Evolutionary conservation across 75 land plant genomes (phyloP).

Genomic region (Selaginella moellendorffii): DNA sequence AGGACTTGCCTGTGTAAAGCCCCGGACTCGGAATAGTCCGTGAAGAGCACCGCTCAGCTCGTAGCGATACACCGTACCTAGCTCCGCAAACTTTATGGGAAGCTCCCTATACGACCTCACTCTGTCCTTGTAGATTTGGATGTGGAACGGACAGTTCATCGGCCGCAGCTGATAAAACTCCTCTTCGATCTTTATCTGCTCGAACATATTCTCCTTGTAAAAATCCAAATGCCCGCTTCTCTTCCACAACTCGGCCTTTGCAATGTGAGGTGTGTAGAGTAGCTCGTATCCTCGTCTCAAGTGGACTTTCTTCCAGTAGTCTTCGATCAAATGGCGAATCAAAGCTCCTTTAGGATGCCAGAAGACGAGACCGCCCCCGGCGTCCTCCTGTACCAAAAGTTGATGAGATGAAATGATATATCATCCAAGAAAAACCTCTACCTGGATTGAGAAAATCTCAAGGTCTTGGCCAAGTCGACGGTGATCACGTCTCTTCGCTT

Average conservation of each 20-base stretch:
- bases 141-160: constrained; percentile 98
- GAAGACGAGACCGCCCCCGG: constrained; percentile 93
- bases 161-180: constrained; percentile 91
- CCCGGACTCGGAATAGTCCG: constrained; percentile 97
- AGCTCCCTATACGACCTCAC: constrained; percentile 78
- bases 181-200: constrained; percentile 90
- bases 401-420: neutral
- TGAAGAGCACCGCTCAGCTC: constrained; percentile 92
- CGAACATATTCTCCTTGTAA: constrained; percentile 95
- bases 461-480: constrained; percentile 94
- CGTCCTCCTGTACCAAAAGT: constrained; percentile 67
- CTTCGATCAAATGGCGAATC: constrained; percentile 77
- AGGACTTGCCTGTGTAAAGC: constrained; percentile 81
- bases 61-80: constrained; percentile 98
- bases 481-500: constrained; percentile 92
- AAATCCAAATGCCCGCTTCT: constrained; percentile 93
- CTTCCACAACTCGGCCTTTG: constrained; percentile 88
- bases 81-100: constrained; percentile 87
- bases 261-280: constrained; percentile 95
- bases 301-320: constrained; percentile 77
- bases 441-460: constrained; percentile 95
- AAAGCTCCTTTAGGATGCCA: constrained; percentile 99
- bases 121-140: constrained; percentile 65
- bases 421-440: constrained; percentile 10
- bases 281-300: constrained; percentile 65